Base-by-base conservation (phyloP, 2,329 filamentous ascomycete species). In the Nemania sp. region DNA sequence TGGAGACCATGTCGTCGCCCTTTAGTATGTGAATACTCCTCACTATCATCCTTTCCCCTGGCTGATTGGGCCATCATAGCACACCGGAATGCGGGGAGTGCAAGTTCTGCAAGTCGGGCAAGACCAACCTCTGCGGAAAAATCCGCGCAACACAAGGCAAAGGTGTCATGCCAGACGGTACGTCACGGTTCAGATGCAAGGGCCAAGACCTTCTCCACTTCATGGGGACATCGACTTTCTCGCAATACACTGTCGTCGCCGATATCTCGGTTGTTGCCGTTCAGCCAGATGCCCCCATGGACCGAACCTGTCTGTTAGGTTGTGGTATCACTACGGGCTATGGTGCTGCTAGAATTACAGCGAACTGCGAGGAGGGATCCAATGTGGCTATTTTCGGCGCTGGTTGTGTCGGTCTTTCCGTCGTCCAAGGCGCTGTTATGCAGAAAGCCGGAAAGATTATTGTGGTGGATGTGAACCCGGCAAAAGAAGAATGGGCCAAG, bases 21-120 rank as follows among this genome's bases (percentile, higher is more conserved):
- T 97, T 70, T 97, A 97, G 90, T 93, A 88, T 18, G 62, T 54
- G 51, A 51, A 24, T 27, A 35, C 43, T 55, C 38, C 38, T 51
- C 32, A 51, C 47, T 11, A 26, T 22, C 35, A 29, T 22, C 2
- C 54, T 10, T 47, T 27, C 43, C 55, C 22, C 45, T 38, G 29
- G 63, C 73, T 76, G 72, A 75, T 65, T 35, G 26, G 51, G 22
- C 20, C 11, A 26, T 43, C 45, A 66, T 77, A 97, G 94, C 87
- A 98, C 94, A 54, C 96, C 96, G 73, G 95, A 98, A 85, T 98
- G 96, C 86, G 87, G 89, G 75, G 95, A 98, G 82, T 99, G 96
- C 90, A 98, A 98, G 86, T 98, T 98, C 88, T 99, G 96, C 91
- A 96, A 93, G 83, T 98, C 95, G 49, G 96, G 95, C 84, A 99